Conservation (phyloP, 768 basidiomycete genomes). For the Leccinum variicolor region DNA sequence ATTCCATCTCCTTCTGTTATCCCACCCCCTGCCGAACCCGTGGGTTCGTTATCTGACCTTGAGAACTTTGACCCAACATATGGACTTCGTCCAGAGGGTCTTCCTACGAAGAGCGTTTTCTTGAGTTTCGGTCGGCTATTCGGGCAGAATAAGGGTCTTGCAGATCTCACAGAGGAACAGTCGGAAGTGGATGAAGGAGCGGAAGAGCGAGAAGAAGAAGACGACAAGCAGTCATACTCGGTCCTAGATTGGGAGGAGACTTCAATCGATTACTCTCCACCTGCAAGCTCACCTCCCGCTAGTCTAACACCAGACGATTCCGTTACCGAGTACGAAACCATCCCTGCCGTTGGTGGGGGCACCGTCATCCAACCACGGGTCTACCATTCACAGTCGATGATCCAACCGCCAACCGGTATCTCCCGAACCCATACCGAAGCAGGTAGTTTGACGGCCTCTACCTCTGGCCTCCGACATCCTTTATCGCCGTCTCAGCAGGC, state of each 20-base stretch:
- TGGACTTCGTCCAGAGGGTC: conserved; percentile 87
- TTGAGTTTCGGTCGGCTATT: conserved; percentile 75
- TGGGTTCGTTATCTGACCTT: conserved; percentile 39
- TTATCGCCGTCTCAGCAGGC: conserved; percentile 8
- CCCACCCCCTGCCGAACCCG: conserved; percentile 23
- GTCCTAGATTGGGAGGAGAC: conserved; percentile 70
- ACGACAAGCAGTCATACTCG: conserved; percentile 47
- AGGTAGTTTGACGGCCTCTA: conserved; percentile 43
- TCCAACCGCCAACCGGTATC: conserved; percentile 43
- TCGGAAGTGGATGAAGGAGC: conserved; percentile 37
- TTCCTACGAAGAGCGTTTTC: conserved; percentile 83
- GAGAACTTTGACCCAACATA: conserved; percentile 97
- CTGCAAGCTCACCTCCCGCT: conserved; percentile 43
- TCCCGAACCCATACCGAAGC: conserved; percentile 38
- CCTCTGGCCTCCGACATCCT: not conserved
- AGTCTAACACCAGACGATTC: conserved; percentile 43
- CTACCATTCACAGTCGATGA: conserved; percentile 80
- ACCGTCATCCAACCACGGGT: conserved; percentile 81
- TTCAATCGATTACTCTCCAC: conserved; percentile 43
- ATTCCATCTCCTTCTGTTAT: conserved; percentile 18
- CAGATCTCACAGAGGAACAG: conserved; percentile 73
- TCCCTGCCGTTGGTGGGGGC: conserved; percentile 91
- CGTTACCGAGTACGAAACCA: conserved; percentile 73
- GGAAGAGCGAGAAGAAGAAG: conserved; percentile 37
- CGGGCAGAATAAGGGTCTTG: conserved; percentile 62